Base-by-base conservation (phyloP, 78 protist genomes). In the Reticulomyxa filosa region DNA sequence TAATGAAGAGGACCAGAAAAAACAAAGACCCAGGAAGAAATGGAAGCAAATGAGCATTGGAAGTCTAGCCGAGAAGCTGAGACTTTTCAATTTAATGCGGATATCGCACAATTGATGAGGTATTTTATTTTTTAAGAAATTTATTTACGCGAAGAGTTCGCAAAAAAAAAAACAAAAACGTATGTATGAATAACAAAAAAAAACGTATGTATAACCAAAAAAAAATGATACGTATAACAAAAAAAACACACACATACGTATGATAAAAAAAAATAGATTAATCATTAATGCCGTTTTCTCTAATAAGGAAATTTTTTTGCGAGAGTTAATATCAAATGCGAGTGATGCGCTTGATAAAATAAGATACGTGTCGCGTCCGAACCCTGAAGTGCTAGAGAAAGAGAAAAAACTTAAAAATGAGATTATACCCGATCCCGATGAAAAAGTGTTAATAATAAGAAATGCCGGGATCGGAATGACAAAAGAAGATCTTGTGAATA, bases 381-480 rank as follows among this genome's bases (percentile, higher is more conserved):
- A 96, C 83, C 73, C 75, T 52, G 10, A 67, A 4, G 85, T 61
- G 48, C 87, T 93, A 33, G 97, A 76, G 46, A 1, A 77, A 20
- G 79, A 79, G 75, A 70, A 74, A 56, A 94, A 89, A 55, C 76
- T 97, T 34, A 65, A 76, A 77, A 94, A 94, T 73, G 53, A 50
- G 46, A 56, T 97, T 57, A 76, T 78, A 52, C 92, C 98, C 38
- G 92, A 94, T 74, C 78, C 77, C 78, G 88, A 56, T 63, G 57
- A 67, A 75, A 85, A 87, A 56, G 77, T 92, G 22, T 72, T 93
- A 33, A 83, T 87, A 59, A 69, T 97, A 72, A 57, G 30, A 22
- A 99, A 97, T 79, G 70, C 94, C 1, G 99, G 99, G 75, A 69
- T 97, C 66, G 99, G 99, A 67, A 97, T 97, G 99, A 94, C 98